These are phyloP conservation scores for Escallonia herrerae DNA, from an alignment of 129 eudicot species.

Conservation along the genomic window DNA sequence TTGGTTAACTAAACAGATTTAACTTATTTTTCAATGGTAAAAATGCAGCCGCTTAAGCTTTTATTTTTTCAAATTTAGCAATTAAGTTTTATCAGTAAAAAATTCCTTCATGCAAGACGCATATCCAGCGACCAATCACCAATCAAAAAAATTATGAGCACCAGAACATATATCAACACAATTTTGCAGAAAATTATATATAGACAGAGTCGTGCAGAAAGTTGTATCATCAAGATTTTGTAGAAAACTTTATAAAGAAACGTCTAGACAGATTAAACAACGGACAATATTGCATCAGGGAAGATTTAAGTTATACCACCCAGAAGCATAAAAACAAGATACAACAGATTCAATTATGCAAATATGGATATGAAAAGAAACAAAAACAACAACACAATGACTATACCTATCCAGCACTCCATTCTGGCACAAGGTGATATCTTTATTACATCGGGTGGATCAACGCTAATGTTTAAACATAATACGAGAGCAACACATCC, in stretches of 20 bases:
- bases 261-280: background rate
- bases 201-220: background rate
- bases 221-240: background rate
- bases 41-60: too few relatives aligned
- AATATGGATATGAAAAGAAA: background rate
- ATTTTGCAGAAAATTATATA: too few relatives aligned
- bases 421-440: constrained; percentile 98
- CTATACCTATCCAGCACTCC: constrained; percentile 99
- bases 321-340: background rate
- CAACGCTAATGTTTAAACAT: constrained; percentile 83
- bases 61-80: too few relatives aligned
- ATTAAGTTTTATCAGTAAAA: too few relatives aligned
- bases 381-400: background rate
- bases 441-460: constrained; percentile 99
- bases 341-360: background rate
- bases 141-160: background rate
- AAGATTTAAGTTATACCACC: background rate
- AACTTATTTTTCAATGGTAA: too few relatives aligned
- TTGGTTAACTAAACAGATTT: too few relatives aligned
- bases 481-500: constrained; percentile 96
- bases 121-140: background rate
- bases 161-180: background rate
- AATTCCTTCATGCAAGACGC: too few relatives aligned
- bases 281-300: background rate
- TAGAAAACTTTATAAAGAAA: background rate